A percentile compares a stretch with the other conserved stretches of the same genome.
Evolutionary conservation across 2,329 filamentous ascomycete species (phyloP).

Genomic region (Aspergillus spinulosporus): DNA sequence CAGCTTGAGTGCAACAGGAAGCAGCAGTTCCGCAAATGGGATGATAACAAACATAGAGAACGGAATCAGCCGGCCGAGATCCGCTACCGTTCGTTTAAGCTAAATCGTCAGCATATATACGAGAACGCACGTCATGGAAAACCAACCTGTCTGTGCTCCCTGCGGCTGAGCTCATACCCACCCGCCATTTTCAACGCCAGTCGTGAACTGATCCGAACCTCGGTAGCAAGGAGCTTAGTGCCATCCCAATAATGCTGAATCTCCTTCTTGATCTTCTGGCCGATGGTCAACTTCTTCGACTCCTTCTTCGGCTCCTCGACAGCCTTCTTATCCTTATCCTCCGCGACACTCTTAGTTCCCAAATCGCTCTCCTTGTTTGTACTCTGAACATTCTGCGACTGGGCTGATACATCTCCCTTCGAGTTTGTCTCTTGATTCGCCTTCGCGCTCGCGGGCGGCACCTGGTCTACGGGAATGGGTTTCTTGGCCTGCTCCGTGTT

Average conservation of each 20-base stretch:
- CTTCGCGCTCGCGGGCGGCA: conserved; percentile 35
- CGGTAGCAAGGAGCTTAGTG: conserved; percentile 87
- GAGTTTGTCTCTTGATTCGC: conserved; percentile 41
- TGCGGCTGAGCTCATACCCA: conserved; percentile 90
- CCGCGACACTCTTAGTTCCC: conserved; percentile 58
- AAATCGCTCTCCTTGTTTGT: conserved; percentile 60
- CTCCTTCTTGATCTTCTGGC: conserved; percentile 95
- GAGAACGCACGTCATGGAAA: not conserved
- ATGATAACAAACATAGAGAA: conserved; percentile 98
- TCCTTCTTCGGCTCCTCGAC: conserved; percentile 65
- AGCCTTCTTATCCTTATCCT: conserved; percentile 56
- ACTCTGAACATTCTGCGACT: conserved; percentile 48
- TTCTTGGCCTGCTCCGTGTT: conserved; percentile 85
- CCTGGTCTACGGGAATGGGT: conserved; percentile 63
- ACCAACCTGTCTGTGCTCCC: conserved; percentile 79
- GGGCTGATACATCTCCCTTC: conserved; percentile 41
- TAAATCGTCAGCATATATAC: conserved; percentile 30
- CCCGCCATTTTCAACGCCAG: conserved; percentile 96
- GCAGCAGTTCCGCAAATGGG: conserved; percentile 88
- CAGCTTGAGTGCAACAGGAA: conserved; percentile 86
- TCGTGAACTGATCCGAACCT: conserved; percentile 88
- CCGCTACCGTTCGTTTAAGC: conserved; percentile 88
- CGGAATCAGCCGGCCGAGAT: conserved; percentile 89
- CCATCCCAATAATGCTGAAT: conserved; percentile 96
- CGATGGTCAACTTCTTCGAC: conserved; percentile 81